Evolutionary conservation across 1,139 yeast genomes (phyloP), one percentile per base, ranked within the genome.

Genomic region (Meyerozyma carpophila): DNA sequence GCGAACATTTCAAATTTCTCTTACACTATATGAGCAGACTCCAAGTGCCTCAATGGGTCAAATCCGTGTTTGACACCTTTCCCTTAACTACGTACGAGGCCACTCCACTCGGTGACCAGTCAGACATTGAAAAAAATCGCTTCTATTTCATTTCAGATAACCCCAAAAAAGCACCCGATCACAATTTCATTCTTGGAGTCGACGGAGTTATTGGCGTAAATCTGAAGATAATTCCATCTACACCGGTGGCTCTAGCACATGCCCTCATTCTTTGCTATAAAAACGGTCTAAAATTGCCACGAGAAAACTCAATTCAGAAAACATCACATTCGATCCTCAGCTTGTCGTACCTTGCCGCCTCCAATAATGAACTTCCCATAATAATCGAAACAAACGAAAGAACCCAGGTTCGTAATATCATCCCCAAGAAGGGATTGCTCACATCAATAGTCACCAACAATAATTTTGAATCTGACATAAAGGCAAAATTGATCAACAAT

Each of bases 31-130:
- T 34, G 37, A 34, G 9, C 11, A 34, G 37, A 13, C 5, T 34
- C n/a, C 37, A 34, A 13, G 37, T 32, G 8, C 41, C 41, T 24
- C 20, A 27, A 8, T 18, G 37, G 21, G 20, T 39, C 41, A 31
- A 39, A 21, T 10, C 36, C 27, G 37, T 39, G 24, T 39, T 39
- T 32, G 41, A 39, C 16, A 32, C 41, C 41, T 39, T 39, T 25
- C 41, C 41, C 8, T 14, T 32, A 13, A 21, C 21, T 10, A 18
- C 29, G 3, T 32, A 39, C 41, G 21, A 13, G 11, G 14, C 41
- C 8, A 18, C 28, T n/a, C 14, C 36, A 6, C 37, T 21, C 14
- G 28, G 21, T 11, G 27, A 26, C 37, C 25, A 39, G 13, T 8
- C 16, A 10, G 13, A 11, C 9, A 13, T 39, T 8, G 41, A 31